These are phyloP conservation scores for Aspergillus candidus DNA, from an alignment of 2,329 filamentous ascomycete species.

Conservation along the genomic window DNA sequence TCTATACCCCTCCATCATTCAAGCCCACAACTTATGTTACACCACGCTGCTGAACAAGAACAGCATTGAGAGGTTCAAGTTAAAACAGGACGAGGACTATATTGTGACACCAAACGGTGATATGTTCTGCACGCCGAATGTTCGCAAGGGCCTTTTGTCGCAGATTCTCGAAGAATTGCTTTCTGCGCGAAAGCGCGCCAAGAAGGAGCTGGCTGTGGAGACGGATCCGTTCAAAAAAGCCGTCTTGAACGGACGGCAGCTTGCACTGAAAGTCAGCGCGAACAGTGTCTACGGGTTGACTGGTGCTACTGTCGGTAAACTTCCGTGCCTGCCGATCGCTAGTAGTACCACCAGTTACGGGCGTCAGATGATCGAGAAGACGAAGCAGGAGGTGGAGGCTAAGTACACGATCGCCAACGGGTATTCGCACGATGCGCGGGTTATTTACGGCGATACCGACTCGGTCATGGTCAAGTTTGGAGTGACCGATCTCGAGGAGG, in stretches of 20 bases:
- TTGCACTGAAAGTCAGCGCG: constrained; percentile 92
- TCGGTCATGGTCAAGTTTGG: constrained; percentile 99
- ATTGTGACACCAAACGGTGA: constrained; percentile 94
- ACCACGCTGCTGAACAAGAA: constrained; percentile 81
- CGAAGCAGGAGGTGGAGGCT: constrained; percentile 88
- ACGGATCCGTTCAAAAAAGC: constrained; percentile 97
- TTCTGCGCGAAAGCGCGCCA: constrained; percentile 87
- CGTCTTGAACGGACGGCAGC: constrained; percentile 91
- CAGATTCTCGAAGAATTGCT: constrained; percentile 95
- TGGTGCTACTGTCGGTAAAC: constrained; percentile 89
- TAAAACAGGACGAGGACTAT: constrained; percentile 89
- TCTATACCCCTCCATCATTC: constrained; percentile 97
- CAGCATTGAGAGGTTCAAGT: constrained; percentile 65
- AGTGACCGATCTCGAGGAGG: constrained; percentile 73
- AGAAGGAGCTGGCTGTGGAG: constrained; percentile 79
- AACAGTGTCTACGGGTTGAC: constrained; percentile 98
- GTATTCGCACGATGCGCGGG: constrained; percentile 87
- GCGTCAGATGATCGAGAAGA: constrained; percentile 98
- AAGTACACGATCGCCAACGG: constrained; percentile 90
- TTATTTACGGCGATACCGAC: constrained; percentile 98
- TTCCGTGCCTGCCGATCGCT: constrained; percentile 90
- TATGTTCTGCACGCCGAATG: constrained; percentile 79
- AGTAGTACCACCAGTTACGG: constrained; percentile 96
- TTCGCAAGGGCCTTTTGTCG: constrained; percentile 83
- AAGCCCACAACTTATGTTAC: constrained; percentile 97